Evolutionary conservation across 108 stramenopile species (phyloP).

Genomic region (Fragilariopsis cylindrus): DNA sequence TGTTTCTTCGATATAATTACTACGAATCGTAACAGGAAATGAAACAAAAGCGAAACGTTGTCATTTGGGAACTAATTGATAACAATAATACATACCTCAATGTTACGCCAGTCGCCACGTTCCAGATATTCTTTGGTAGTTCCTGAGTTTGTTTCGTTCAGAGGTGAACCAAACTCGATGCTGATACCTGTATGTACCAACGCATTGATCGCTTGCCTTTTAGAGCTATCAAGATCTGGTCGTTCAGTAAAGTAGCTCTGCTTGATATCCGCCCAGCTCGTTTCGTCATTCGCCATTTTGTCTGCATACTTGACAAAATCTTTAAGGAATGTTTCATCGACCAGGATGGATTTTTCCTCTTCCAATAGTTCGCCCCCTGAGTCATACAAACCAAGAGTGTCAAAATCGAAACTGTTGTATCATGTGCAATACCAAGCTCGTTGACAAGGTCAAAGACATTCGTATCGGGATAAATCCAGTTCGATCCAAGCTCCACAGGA

Average conservation of each 20-base stretch:
- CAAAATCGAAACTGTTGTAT: background rate
- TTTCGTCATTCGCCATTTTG: background rate
- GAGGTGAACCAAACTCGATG: slow-evolving; percentile 4
- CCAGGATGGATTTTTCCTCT: background rate
- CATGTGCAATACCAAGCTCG: background rate
- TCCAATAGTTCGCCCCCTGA: background rate
- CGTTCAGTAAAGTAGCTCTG: slow-evolving; percentile 1
- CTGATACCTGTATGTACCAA: slow-evolving; percentile 1
- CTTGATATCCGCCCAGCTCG: background rate
- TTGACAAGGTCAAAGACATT: slow-evolving; percentile 7
- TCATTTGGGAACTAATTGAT: too few species aligned
- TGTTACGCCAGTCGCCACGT: slow-evolving; percentile 5
- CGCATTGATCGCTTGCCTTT: slow-evolving; percentile 4
- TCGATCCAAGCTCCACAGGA: slow-evolving; percentile 22
- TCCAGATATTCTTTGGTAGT: background rate
- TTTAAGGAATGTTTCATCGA: slow-evolving; percentile 3
- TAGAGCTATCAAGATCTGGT: background rate
- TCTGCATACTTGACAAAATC: slow-evolving; percentile 6
- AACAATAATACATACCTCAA: background rate
- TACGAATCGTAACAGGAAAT: too few species aligned
- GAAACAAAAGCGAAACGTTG: too few species aligned
- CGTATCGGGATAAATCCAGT: slow-evolving; percentile 14
- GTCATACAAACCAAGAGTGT: background rate
- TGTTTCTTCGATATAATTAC: too few species aligned
- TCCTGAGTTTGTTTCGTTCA: slow-evolving; percentile 5